These are phyloP conservation scores for Tolypocladium ophioglossoides DNA, from an alignment of 2,329 filamentous ascomycete genomes.

Conservation along the genomic window DNA sequence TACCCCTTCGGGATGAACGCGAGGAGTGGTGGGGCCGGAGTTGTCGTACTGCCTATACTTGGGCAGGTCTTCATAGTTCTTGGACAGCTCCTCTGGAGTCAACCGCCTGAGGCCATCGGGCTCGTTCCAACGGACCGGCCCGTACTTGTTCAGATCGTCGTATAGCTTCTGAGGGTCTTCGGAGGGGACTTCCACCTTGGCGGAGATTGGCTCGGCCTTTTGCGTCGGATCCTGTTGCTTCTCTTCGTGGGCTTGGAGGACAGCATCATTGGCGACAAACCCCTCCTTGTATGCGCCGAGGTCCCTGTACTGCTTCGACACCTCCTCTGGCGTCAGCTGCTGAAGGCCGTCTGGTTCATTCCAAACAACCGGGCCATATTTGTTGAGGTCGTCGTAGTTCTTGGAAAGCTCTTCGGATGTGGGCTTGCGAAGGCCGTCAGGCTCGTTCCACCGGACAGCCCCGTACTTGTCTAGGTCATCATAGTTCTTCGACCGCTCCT, in stretches of 20 bases:
- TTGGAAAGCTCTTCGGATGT: conserved; percentile 28
- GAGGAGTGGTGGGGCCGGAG: conserved; percentile 10
- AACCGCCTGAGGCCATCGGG: conserved; percentile 20
- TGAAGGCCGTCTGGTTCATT: conserved; percentile 18
- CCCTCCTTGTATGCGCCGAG: conserved; percentile 19
- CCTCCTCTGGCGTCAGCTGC: conserved; percentile 16
- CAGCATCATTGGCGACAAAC: conserved; percentile 4
- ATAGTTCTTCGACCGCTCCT: conserved; percentile 26
- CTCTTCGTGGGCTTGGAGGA: conserved; percentile 5
- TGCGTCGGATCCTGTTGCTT: conserved; percentile 5
- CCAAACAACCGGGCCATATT: conserved; percentile 19
- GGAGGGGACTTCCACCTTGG: conserved; percentile 12
- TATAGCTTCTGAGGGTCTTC: conserved; percentile 27
- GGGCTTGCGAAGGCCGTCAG: conserved; percentile 18
- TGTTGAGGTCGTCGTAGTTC: conserved; percentile 24
- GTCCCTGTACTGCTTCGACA: conserved; percentile 23
- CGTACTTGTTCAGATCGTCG: conserved; percentile 25
- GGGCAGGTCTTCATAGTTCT: conserved; percentile 19
- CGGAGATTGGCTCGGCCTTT: conserved; percentile 4
- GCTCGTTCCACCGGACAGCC: conserved; percentile 24
- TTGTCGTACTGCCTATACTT: conserved; percentile 16
- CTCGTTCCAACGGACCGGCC: conserved; percentile 24
- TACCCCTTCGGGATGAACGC: conserved; percentile 21
- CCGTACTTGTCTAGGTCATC: conserved; percentile 26
- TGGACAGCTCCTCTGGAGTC: conserved; percentile 28